Evolutionary conservation across 2,329 filamentous ascomycete genomes (phyloP).

Genomic region (Lomentospora prolificans): DNA sequence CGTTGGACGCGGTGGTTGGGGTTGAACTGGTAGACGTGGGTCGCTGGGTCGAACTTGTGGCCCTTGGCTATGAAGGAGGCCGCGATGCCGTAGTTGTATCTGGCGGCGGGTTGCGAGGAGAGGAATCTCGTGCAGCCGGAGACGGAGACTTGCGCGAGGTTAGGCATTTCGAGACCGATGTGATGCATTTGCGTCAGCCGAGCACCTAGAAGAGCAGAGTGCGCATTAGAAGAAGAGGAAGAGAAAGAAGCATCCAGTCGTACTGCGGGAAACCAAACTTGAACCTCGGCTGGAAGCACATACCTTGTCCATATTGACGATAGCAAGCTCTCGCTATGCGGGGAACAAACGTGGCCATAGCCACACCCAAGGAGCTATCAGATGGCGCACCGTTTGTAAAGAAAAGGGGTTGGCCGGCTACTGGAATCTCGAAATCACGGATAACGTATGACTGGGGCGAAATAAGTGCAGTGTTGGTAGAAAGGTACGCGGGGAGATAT

Average conservation of each 20-base stretch:
- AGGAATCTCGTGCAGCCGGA: not conserved
- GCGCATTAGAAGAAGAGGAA: not conserved
- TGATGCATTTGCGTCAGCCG: not conserved
- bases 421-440: no score
- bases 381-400: not conserved
- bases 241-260: not conserved
- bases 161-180: not conserved
- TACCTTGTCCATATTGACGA: slow-evolving; percentile 5
- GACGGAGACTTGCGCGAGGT: not conserved
- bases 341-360: slow-evolving; percentile 6
- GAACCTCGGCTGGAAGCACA: not conserved
- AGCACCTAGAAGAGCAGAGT: not conserved
- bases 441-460: no score
- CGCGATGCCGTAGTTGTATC: slow-evolving; percentile 59
- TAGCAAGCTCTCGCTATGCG: slow-evolving; percentile 2
- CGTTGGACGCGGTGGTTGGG: slow-evolving; percentile 50
- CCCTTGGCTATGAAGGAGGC: slow-evolving; percentile 69
- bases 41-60: slow-evolving; percentile 54
- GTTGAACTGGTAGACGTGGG: slow-evolving; percentile 64
- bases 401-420: not conserved
- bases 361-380: not conserved
- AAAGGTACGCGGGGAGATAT: no score
- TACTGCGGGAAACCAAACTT: not conserved
- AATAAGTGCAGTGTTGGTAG: no score
- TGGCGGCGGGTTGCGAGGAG: slow-evolving; percentile 13